Evolutionary conservation across 495 filamentous ascomycete species (phyloP), one percentile per base, ranked within the genome.

Genomic region (Penicillium coffeae): DNA sequence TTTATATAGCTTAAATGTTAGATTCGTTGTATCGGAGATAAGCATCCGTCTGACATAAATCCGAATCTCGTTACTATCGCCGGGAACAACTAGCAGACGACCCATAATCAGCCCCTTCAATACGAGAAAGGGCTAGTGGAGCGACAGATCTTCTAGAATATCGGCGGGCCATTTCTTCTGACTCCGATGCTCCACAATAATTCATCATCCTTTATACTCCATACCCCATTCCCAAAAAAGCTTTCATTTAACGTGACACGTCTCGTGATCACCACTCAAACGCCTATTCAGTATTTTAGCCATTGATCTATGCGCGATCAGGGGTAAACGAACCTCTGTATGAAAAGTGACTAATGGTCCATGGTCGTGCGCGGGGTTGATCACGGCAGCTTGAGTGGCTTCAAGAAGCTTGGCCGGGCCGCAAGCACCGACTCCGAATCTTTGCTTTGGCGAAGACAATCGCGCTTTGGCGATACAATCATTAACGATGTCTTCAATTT

Each of bases 381-480:
- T 30, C 3, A 41, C 13, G 2, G 41, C 47, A n/a, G 38, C 32
- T 36, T 38, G 47, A 7, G 48, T 45, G 3, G 22, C 25, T 13
- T 45, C 25, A 13, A 54, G 37, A 42, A 54, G 43, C 3, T 50
- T 21, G 5, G 25, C 42, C 3, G 55, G 55, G 7, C 55, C 55
- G 36, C 55, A 58, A 10, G 47, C 50, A 16, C 46, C 55, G 3
- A 58, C 36, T 1, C 55, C 55, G 22, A 58, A 22, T 14, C 25
- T 42, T 12, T 19, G 20, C 10, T 48, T 20, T 2, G 19, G 13
- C 18, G 21, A 14, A 38, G 39, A 35, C 16, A n/a, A n/a, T n/a
- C n/a, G n/a, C 35, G 34, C 25, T 30, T 10, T 4, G 7, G 41
- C 33, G 16, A 48, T 27, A 21, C 47, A 50, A 5, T 16, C 6